Percentiles rank a stretch among this genome's conserved stretches.
phyloP scores from a whole-genome alignment of 768 basidiomycete genomes.

The Tylopilus subfusipes region DNA sequence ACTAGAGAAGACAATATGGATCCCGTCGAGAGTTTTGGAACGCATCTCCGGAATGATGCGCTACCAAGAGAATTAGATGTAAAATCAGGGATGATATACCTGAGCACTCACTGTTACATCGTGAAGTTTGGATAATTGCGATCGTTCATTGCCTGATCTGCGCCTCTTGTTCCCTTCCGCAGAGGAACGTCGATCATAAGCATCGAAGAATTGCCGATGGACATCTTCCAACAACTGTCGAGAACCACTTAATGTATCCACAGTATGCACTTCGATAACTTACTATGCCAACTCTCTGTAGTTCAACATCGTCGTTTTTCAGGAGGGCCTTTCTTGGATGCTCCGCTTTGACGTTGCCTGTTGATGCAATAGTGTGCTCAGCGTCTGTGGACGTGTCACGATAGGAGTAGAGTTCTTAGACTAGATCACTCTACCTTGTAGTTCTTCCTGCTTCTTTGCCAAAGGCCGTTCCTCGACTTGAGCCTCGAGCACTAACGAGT shows the following conservation, averaged over 20 bases:
- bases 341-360: constrained; percentile 35
- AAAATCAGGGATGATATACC: neutral
- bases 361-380: constrained; percentile 13
- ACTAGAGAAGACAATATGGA: constrained; percentile 88
- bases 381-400: constrained; percentile 9
- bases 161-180: constrained; percentile 30
- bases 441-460: constrained; percentile 81
- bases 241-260: neutral
- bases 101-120: constrained; percentile 73
- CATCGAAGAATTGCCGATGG: constrained; percentile 70
- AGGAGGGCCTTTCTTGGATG: constrained; percentile 70
- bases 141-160: constrained; percentile 24
- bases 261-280: constrained; percentile 14
- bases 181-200: constrained; percentile 48
- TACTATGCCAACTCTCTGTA: constrained; percentile 74
- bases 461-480: constrained; percentile 84
- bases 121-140: constrained; percentile 37
- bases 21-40: constrained; percentile 66
- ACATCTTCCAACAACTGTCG: constrained; percentile 76
- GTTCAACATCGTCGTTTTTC: constrained; percentile 84
- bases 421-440: constrained; percentile 45
- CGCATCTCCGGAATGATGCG: constrained; percentile 83
- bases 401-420: neutral
- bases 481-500: constrained; percentile 74
- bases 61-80: constrained; percentile 38